These are phyloP conservation scores for Kodamaea neixiangensis DNA, from an alignment of 805 yeast genomes.

Conservation along the genomic window DNA sequence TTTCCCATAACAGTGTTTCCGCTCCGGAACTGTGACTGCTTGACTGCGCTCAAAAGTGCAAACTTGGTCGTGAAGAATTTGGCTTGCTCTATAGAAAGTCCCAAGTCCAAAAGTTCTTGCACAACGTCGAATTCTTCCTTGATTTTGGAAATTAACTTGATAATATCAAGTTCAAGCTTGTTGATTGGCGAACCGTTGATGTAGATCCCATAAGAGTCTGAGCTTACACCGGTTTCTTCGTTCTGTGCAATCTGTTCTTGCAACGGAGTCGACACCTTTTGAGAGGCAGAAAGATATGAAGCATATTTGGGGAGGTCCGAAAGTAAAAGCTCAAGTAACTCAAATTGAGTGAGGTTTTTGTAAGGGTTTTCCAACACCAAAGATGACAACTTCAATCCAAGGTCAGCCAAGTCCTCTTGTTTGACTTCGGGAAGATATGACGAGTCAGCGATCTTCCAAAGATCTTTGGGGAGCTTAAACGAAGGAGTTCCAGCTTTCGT, in stretches of 20 bases:
- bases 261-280: constrained; percentile 22
- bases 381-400: constrained; percentile 46
- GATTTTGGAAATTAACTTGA: constrained; percentile 43
- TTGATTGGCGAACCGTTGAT: constrained; percentile 69
- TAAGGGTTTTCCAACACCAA: constrained; percentile 31
- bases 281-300: constrained; percentile 5
- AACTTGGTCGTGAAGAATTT: constrained; percentile 36
- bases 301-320: constrained; percentile 60
- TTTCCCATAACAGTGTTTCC: constrained; percentile 34
- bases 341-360: constrained; percentile 25
- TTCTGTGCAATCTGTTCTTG: constrained; percentile 29
- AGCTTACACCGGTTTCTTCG: constrained; percentile 37
- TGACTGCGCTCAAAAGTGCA: constrained; percentile 43
- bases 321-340: constrained; percentile 40
- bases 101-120: constrained; percentile 26
- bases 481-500: constrained; percentile 13
- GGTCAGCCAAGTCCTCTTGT: constrained; percentile 25
- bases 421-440: constrained; percentile 29
- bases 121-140: constrained; percentile 26
- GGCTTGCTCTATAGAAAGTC: constrained; percentile 34
- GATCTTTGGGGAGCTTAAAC: constrained; percentile 19
- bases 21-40: constrained; percentile 33
- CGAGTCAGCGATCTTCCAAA: constrained; percentile 14
- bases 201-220: constrained; percentile 53
- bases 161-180: constrained; percentile 44